These are phyloP conservation scores for Chytriomyces sp. DNA, from an alignment of 192 early-diverging fungal species.

Conservation along the genomic window DNA sequence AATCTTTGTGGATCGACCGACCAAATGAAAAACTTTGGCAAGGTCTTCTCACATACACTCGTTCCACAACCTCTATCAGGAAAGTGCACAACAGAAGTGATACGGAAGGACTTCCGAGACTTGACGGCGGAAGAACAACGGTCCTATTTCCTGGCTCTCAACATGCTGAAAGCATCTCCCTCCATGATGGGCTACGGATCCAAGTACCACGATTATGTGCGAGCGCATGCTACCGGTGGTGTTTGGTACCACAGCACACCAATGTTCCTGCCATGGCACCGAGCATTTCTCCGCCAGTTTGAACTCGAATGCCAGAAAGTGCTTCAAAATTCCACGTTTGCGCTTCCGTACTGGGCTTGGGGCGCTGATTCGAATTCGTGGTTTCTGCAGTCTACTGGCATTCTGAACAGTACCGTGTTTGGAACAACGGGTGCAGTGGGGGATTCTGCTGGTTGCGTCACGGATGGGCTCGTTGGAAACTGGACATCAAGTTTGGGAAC, in stretches of 20 bases:
- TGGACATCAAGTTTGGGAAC: background rate
- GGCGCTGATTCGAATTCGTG: background rate
- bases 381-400: background rate
- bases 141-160: slow-evolving; percentile 7
- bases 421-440: background rate
- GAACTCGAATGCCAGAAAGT: slow-evolving; percentile 26
- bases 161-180: background rate
- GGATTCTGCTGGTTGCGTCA: background rate
- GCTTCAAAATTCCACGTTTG: slow-evolving; percentile 32
- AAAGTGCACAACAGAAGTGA: background rate
- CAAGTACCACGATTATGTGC: slow-evolving; percentile 19
- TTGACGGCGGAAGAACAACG: background rate
- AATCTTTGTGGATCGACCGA: background rate
- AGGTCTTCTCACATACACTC: background rate
- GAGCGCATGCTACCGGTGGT: background rate
- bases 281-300: slow-evolving; percentile 32
- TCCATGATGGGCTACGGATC: background rate
- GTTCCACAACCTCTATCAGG: background rate
- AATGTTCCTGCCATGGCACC: slow-evolving; percentile 55
- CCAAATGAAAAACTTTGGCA: background rate
- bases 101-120: slow-evolving; percentile 25
- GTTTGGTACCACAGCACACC: slow-evolving; percentile 6
- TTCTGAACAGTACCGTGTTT: slow-evolving; percentile 2
- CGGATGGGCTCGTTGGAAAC: background rate
- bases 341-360: slow-evolving; percentile 46